Evolutionary conservation across 2,329 filamentous ascomycete genomes (phyloP), one percentile per base, ranked within the genome.

Genomic region (Ophiocordyceps australis): DNA sequence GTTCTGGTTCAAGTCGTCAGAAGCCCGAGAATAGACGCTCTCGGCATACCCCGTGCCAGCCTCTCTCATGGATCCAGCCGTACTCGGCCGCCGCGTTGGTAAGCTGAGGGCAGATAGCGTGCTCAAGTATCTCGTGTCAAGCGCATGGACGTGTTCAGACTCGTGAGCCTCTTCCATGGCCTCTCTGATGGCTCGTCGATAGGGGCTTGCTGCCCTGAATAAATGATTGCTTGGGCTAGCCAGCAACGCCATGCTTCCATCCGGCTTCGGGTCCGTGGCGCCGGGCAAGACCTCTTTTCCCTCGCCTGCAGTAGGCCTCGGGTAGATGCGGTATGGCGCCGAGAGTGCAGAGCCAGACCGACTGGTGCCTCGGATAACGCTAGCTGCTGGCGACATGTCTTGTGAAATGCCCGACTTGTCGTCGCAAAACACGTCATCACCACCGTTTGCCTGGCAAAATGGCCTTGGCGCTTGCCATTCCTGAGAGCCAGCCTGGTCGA

Each of bases 121-220:
- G n/a, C 43, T 45, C 25, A 54, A 39, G 38, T 55, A 57, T 18
- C 43, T 50, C 14, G 41, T 44, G 16, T 46, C 48, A 0, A 45
- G 34, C 4, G 42, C 41, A 5, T 33, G 40, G 0, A 30, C 29
- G 3, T 36, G 30, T 5, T 40, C 33, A 3, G 31, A 32, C 11
- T 43, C 39, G 7, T 51, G 37, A 11, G 47, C 46, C 7, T 46
- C 38, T 28, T 48, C 46, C 35, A 65, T 64, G 2, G 45, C 58
- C 25, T 55, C 52, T 23, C 51, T 55, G 17, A 72, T 37, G 3
- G 57, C 59, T 15, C 57, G 57, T 4, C 65, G 57, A 34, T 62
- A 74, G 1, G 65, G 64, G 28, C 65, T 72, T 15, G 54, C 47
- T 1, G 62, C 61, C 16, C 63, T 54, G 31, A 69, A 66, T 1